Evolutionary conservation across 2,329 filamentous ascomycete genomes (phyloP).

Genomic region (Verticillium longisporum): DNA sequence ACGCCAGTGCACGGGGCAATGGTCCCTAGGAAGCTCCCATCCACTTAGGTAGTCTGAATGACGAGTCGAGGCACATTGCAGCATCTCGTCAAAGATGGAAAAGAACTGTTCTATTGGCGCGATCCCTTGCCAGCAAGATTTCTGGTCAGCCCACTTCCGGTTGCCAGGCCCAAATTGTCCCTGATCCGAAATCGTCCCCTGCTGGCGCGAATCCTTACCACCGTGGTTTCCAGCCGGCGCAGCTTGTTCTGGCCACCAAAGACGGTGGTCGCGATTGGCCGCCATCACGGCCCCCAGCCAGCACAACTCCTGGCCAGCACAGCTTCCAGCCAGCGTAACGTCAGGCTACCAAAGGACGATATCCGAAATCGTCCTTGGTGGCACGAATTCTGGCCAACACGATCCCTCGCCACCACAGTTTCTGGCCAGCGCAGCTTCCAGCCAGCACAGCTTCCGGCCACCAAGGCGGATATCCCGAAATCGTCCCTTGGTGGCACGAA

Average conservation of each 20-base stretch:
- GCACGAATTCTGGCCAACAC: too few species aligned
- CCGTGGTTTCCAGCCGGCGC: background rate
- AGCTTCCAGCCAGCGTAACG: background rate
- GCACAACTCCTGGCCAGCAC: background rate
- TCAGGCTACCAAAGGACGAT: too few species aligned
- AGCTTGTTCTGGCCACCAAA: background rate
- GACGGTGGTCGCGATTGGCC: background rate
- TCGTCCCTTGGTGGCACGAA: too few species aligned
- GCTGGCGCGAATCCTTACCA: background rate
- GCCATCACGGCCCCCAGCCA: background rate
- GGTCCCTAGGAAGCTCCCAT: background rate
- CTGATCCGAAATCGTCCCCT: background rate
- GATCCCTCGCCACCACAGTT: too few species aligned
- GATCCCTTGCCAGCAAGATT: too few species aligned
- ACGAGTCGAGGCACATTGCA: background rate
- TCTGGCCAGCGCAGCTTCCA: too few species aligned
- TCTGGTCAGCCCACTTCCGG: background rate
- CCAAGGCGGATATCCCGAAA: too few species aligned
- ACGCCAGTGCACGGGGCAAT: background rate
- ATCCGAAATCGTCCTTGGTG: slow-evolving; percentile 19
- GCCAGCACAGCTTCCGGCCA: too few species aligned
- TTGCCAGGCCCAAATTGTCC: background rate
- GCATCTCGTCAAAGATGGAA: background rate
- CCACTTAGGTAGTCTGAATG: background rate
- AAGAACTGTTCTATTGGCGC: background rate